Evolutionary conservation across 108 stramenopile species (phyloP), one percentile per base, ranked within the genome.

Genomic region (Bacterosira constricta): DNA sequence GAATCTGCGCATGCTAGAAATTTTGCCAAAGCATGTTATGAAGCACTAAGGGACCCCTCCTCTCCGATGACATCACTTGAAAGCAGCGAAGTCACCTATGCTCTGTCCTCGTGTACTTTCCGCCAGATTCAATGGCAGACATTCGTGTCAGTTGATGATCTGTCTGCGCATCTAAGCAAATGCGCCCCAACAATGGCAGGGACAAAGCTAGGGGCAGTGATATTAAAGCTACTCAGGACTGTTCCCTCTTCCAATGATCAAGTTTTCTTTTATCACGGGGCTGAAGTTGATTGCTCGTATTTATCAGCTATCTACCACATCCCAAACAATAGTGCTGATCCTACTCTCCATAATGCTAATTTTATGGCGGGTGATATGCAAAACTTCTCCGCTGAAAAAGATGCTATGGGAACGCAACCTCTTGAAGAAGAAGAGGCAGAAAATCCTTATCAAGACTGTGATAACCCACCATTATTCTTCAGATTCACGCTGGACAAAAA

Each of bases 21-120:
- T 49, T 90, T 76, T 73, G 74, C 89, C 17, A 52, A 21, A 32
- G 84, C 89, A 1, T 76, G 78, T 23, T 93, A 90, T 71, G 66
- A 76, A 34, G 83, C 89, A 20, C 75, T 90, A 11, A 55, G 87
- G 61, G 45, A 71, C 7, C 23, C 56, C 30, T 32, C 55, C 11
- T 35, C 18, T 18, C 74, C 74, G 29, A 51, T 54, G n/a, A 53
- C 52, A 6, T 58, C 31, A 2, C 30, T 54, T 69, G 31, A 57
- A n/a, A 71, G 34, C 25, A 53, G 66, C 30, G 73, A 77, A 15
- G 41, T 77, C 18, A 11, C 35, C 6, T 59, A 79, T 51, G 49
- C 82, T 17, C 8, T 69, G 36, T 37, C 69, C 6, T 60, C 53
- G 1, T 65, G 57, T 6, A 55, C 64, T 23, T 73, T 75, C 77